Evolutionary conservation across 805 yeast species (phyloP).

Genomic region (Wickerhamiella occidentalis): DNA sequence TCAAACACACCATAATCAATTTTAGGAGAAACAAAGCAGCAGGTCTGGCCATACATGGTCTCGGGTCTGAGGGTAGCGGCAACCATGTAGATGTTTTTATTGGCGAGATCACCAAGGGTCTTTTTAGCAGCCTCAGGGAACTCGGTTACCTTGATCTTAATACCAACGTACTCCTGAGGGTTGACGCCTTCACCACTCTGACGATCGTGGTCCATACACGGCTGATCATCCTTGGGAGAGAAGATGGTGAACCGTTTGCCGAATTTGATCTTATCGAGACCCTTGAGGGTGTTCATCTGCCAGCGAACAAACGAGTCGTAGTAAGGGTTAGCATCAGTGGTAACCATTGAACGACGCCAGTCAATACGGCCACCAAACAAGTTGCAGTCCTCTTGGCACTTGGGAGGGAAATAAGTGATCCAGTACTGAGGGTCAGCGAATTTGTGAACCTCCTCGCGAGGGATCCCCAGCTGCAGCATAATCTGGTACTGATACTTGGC

Average conservation of each 20-base stretch:
- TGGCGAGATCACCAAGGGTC: slow-evolving; percentile 32
- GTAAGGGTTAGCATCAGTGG: slow-evolving; percentile 91
- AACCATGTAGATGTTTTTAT: slow-evolving; percentile 64
- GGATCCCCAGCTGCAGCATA: slow-evolving; percentile 86
- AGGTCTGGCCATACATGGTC: slow-evolving; percentile 97
- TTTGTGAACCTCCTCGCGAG: slow-evolving; percentile 66
- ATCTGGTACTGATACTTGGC: slow-evolving; percentile 93
- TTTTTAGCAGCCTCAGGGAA: slow-evolving; percentile 39
- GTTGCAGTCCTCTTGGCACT: slow-evolving; percentile 68
- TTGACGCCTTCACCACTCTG: slow-evolving; percentile 92
- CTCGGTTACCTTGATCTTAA: slow-evolving; percentile 47
- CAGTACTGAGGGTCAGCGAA: slow-evolving; percentile 90
- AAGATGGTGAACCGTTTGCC: slow-evolving; percentile 97
- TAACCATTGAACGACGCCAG: slow-evolving; percentile 94
- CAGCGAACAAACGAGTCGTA: slow-evolving; percentile 91
- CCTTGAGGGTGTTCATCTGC: slow-evolving; percentile 86
- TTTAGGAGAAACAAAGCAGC: slow-evolving; percentile 95
- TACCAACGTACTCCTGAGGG: slow-evolving; percentile 92
- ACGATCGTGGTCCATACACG: slow-evolving; percentile 99
- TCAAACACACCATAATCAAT: slow-evolving; percentile 84
- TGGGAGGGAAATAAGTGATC: slow-evolving; percentile 85
- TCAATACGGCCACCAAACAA: slow-evolving; percentile 86
- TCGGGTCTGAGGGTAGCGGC: slow-evolving; percentile 98
- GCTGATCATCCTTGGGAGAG: slow-evolving; percentile 96
- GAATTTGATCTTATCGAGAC: slow-evolving; percentile 81